These are phyloP conservation scores for Xerocomellus intermedius DNA, from an alignment of 768 basidiomycete genomes.

Conservation along the genomic window DNA sequence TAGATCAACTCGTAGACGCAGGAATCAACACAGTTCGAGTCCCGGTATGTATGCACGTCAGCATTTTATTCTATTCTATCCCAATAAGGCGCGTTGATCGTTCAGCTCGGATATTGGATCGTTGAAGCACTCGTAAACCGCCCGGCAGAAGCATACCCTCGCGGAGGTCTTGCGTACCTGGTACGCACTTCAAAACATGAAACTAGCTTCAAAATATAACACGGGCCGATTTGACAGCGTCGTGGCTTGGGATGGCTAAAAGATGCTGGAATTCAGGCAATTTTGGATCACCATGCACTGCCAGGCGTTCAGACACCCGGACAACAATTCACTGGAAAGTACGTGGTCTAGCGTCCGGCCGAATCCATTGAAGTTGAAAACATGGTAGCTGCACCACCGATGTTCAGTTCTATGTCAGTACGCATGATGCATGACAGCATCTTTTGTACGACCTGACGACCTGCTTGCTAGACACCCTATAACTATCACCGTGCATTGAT, in stretches of 20 bases:
- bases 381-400: slow-evolving; percentile 57
- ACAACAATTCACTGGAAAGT: slow-evolving; percentile 73
- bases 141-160: slow-evolving; percentile 58
- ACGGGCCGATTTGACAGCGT: slow-evolving; percentile 39
- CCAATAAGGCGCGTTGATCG: background rate
- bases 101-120: slow-evolving; percentile 80
- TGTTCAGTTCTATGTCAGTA: slow-evolving; percentile 70
- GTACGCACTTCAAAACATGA: slow-evolving; percentile 37
- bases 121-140: slow-evolving; percentile 70
- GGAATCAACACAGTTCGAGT: slow-evolving; percentile 78
- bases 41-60: slow-evolving; percentile 48
- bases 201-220: background rate
- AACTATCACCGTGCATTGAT: slow-evolving; percentile 77
- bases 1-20: slow-evolving; percentile 46
- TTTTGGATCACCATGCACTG: slow-evolving; percentile 69
- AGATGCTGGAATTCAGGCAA: slow-evolving; percentile 60
- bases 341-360: slow-evolving; percentile 11
- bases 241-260: slow-evolving; percentile 60
- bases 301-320: slow-evolving; percentile 63
- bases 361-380: background rate
- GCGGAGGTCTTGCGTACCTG: slow-evolving; percentile 65
- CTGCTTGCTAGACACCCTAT: slow-evolving; percentile 44
- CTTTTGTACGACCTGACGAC: background rate
- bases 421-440: background rate
- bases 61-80: background rate